phyloP scores from a whole-genome alignment of 2,329 filamentous ascomycete genomes.

The Rhynchosporium secalis region DNA sequence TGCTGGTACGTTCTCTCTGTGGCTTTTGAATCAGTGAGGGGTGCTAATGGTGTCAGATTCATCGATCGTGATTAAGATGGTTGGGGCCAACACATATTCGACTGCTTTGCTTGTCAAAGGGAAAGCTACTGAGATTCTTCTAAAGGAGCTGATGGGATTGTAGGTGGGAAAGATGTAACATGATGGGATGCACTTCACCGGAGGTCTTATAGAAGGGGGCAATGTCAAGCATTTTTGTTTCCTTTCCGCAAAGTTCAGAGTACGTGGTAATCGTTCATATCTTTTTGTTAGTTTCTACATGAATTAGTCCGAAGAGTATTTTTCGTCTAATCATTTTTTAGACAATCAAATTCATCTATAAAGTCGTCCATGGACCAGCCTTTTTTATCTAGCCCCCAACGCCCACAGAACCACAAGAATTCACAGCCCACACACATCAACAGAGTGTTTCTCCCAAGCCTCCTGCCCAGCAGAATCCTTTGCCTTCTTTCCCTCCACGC shows the following conservation, averaged over 20 bases:
- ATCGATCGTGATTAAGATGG: constrained; percentile 1
- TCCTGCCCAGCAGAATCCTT: constrained; percentile 31
- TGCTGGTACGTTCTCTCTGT: not conserved
- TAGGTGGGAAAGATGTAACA: not conserved
- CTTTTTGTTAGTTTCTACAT: too few species aligned
- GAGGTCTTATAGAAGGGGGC: too few species aligned
- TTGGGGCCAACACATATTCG: not conserved
- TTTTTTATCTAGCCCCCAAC: not conserved
- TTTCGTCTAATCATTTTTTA: too few species aligned
- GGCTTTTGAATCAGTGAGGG: not conserved
- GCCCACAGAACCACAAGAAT: not conserved
- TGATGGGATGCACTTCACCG: too few species aligned
- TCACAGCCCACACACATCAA: constrained; percentile 21
- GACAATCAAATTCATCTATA: not conserved
- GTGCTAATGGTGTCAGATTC: constrained; percentile 1
- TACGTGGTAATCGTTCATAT: too few species aligned
- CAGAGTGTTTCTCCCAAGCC: constrained; percentile 24
- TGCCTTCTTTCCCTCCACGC: constrained; percentile 20
- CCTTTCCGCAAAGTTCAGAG: too few species aligned
- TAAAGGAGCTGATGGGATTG: not conserved
- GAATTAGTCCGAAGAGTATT: too few species aligned
- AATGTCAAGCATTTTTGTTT: too few species aligned
- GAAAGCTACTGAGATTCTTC: not conserved
- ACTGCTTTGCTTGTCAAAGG: not conserved
- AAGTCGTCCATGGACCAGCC: constrained; percentile 2